Percentiles rank a stretch among this genome's conserved stretches.
phyloP scores from a whole-genome alignment of 257 asterid species.

The Salvia rosmarinus region DNA sequence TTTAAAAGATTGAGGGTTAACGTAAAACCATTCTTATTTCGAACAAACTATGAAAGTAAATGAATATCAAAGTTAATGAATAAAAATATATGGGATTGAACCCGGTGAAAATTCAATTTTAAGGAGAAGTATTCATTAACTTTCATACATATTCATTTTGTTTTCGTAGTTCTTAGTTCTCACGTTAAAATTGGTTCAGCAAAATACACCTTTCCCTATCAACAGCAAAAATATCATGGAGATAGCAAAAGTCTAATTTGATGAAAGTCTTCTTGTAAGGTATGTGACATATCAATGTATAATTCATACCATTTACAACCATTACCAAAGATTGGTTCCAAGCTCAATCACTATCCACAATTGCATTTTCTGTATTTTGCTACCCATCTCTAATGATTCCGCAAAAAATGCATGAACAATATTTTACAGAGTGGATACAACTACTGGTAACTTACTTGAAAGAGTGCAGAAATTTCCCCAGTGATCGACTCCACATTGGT shows the following conservation, averaged over 20 bases:
- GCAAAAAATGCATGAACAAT: conserved; percentile 18
- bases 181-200: too few species aligned
- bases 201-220: background rate
- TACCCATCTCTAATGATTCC: background rate
- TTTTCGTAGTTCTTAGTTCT: too few species aligned
- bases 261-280: background rate
- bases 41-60: too few species aligned
- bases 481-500: conserved; percentile 80
- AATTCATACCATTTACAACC: conserved; percentile 7
- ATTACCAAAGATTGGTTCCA: background rate
- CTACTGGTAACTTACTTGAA: conserved; percentile 48
- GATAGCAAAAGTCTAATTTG: conserved; percentile 5
- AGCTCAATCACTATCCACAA: conserved; percentile 10
- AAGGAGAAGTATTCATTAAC: too few species aligned
- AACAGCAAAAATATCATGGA: background rate
- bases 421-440: conserved; percentile 15
- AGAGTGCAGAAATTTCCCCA: conserved; percentile 57
- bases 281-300: background rate
- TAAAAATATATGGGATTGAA: too few species aligned
- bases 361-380: conserved; percentile 2
- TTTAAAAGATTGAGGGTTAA: background rate
- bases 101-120: too few species aligned
- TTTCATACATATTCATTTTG: too few species aligned
- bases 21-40: too few species aligned
- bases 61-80: too few species aligned